Conservation (phyloP, 164 flowering plant genomes). For the Annona squamosa region DNA sequence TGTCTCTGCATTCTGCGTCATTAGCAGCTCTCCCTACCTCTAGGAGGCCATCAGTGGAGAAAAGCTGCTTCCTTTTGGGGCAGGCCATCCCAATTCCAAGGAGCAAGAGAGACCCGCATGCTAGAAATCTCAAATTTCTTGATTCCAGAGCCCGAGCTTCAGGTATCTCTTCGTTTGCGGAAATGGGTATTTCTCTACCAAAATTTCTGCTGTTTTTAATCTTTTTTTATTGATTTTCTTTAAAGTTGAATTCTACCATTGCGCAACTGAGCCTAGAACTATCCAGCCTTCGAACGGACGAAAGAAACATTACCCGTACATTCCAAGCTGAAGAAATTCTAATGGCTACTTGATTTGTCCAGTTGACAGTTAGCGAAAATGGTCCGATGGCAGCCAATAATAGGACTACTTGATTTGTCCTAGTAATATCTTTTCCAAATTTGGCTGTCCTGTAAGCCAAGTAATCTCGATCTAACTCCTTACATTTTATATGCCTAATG, state of each 20-base stretch:
- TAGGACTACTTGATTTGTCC: too few relatives aligned
- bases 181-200: slow-evolving; percentile 6
- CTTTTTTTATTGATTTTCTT: not conserved
- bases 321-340: not conserved
- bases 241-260: not conserved
- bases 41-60: slow-evolving; percentile 18
- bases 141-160: slow-evolving; percentile 42
- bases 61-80: slow-evolving; percentile 16
- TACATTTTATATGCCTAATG: too few relatives aligned
- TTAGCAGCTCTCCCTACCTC: slow-evolving; percentile 18
- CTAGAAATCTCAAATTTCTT: slow-evolving; percentile 30
- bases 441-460: too few relatives aligned
- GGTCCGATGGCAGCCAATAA: not conserved
- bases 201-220: not conserved
- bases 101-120: slow-evolving; percentile 23
- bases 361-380: not conserved
- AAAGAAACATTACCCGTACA: not conserved
- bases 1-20: slow-evolving; percentile 25
- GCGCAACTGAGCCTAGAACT: not conserved
- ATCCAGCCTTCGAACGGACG: not conserved
- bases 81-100: slow-evolving; percentile 22
- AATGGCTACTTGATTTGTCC: not conserved
- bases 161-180: slow-evolving; percentile 25
- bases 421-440: too few relatives aligned
- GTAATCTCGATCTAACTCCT: too few relatives aligned